phyloP scores from a whole-genome alignment of 2,329 filamentous ascomycete species.

The Tolypocladium tundrense region DNA sequence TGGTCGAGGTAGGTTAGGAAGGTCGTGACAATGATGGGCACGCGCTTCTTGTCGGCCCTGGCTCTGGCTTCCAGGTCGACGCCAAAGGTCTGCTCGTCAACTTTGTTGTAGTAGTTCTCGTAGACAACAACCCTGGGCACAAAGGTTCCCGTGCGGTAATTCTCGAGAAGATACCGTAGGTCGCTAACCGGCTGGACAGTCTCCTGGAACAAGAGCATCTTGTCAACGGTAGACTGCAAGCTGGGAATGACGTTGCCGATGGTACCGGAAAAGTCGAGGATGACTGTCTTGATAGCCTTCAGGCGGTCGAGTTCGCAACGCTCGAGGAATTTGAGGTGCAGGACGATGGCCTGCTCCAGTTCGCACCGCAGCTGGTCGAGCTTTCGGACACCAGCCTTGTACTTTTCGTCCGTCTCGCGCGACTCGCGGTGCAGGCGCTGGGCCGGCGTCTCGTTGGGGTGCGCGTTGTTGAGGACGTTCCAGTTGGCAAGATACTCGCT shows the following conservation, averaged over 20 bases:
- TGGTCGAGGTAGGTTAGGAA: conserved; percentile 93
- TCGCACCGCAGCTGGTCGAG: conserved; percentile 87
- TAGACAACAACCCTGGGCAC: conserved; percentile 85
- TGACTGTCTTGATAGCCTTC: conserved; percentile 96
- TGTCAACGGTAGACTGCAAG: conserved; percentile 89
- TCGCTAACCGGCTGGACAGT: conserved; percentile 91
- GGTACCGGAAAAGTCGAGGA: conserved; percentile 93
- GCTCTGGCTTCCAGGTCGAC: conserved; percentile 95
- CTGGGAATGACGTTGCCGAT: conserved; percentile 97
- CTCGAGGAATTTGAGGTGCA: conserved; percentile 92
- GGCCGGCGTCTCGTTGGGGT: conserved; percentile 87
- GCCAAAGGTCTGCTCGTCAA: conserved; percentile 95
- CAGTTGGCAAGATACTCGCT: conserved; percentile 85
- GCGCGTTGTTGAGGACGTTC: conserved; percentile 73
- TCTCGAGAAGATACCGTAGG: conserved; percentile 87
- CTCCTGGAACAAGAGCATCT: conserved; percentile 98
- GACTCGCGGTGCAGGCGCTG: conserved; percentile 84
- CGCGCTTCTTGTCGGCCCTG: conserved; percentile 86
- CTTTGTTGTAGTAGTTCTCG: conserved; percentile 98
- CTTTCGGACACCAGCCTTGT: conserved; percentile 77
- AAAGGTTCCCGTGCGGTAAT: conserved; percentile 90
- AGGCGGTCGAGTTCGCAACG: conserved; percentile 91
- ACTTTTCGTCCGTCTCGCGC: conserved; percentile 81
- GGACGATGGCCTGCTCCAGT: conserved; percentile 88
- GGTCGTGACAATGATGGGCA: conserved; percentile 84